Evolutionary conservation across 225 moss, liverwort and hornwort genomes (phyloP), one percentile per base, ranked within the genome.

Genomic region (Marchantia paleacea): DNA sequence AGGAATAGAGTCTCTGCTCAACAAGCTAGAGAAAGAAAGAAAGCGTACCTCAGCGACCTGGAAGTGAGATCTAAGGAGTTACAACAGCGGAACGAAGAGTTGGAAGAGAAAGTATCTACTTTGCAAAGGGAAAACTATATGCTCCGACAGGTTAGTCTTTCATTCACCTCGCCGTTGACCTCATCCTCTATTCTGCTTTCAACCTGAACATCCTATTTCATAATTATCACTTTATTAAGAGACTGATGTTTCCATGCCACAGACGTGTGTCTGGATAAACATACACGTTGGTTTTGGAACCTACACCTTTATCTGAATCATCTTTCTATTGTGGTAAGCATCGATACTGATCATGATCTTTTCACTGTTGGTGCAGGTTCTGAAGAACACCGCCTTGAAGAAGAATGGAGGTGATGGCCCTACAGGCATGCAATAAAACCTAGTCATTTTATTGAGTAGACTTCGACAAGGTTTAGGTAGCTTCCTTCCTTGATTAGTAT

Each of bases 1-100:
- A 90, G 99, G 85, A 99, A 99, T 80, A 89, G 99, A 64, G 99
- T 99, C 7, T 99, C 99, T 25, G 99, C 99, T 22, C 99, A 99
- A 89, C 99, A 99, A 84, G 99, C 99, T 57, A 89, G 99, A 80
- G 99, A 99, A 80, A 89, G 99, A 30, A 99, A 99, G 81, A 99
- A 99, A 83, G 95, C 94, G 0, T 99, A 99, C 30, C 86, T 99
- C 30, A 90, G 91, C 75, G 99, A 99, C 55, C 86, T 99, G 82
- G 99, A 99, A 86, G 81, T 89, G 6, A 88, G 91, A 77, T 92
- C 94, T 2, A 99, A 95, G 83, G 99, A 99, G 65, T 82, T 95
- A 53, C 89, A 92, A 71, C 95, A 91, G 58, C 89, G 90, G 11
- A 94, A 92, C 78, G 99, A 94, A 80, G 95, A 99, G 75, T 80